Evolutionary conservation across 768 basidiomycete species (phyloP), one percentile per base, ranked within the genome.

Genomic region (Sarcomyxa edulis): DNA sequence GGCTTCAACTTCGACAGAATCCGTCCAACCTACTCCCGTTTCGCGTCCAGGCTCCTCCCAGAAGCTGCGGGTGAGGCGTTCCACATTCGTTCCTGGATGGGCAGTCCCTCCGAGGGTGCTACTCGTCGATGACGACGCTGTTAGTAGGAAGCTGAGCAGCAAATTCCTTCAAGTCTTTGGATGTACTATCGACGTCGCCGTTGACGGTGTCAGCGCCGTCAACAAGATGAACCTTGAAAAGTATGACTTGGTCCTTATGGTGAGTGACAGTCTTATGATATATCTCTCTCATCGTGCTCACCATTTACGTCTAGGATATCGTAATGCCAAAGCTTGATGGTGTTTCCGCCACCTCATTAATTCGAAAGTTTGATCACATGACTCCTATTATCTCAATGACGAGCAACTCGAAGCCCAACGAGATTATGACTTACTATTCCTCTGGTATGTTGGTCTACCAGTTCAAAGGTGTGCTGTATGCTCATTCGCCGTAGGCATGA

Each of bases 331-430:
- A 86, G 56, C 65, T 89, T 50, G 83, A 92, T 46, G 91, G 92
- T 20, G 80, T 93, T 19, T 82, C 84, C 3, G 95, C 95, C 7
- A 97, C 95, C 25, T 90, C 82, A 41, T 60, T 97, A 50, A 96
- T 98, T 49, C 74, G 95, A 12, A 89, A 93, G 63, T 98, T 97
- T 55, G 93, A 97, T 64, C 79, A 81, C 42, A 84, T 83, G 67
- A 96, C 94, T 28, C 95, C 95, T 4, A 97, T 98, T 57, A 96
- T 98, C 48, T 95, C 92, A 16, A 98, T 98, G 95, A 98, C 94
- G 37, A 84, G 81, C 52, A 95, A 93, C 59, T 90, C 88, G 39
- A 86, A 90, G 50, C 92, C 93, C 19, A 84, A 85, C 61, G 87
- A 95, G 59, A 84, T 95, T 45, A 81, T 94, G 78, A 88, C 82